phyloP scores from a whole-genome alignment of 2,329 filamentous ascomycete species.

The Aspergillus uvarum region DNA sequence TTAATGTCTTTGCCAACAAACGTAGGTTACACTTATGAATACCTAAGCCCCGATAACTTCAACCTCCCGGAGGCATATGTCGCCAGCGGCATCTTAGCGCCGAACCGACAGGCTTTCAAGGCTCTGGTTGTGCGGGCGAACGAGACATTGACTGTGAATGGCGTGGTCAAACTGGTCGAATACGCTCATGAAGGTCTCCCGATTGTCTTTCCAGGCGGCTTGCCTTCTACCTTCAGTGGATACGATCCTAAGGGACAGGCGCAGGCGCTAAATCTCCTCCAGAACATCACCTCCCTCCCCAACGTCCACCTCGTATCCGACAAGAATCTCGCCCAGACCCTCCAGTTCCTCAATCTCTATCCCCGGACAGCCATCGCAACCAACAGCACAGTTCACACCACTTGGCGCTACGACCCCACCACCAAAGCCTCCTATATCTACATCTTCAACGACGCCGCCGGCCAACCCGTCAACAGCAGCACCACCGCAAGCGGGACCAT shows the following conservation, averaged over 20 bases:
- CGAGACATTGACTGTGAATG: slow-evolving; percentile 38
- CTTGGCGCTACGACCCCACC: slow-evolving; percentile 34
- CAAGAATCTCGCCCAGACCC: slow-evolving; percentile 30
- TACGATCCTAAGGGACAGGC: neutral
- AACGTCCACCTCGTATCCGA: slow-evolving; percentile 39
- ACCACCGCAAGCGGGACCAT: slow-evolving; percentile 22
- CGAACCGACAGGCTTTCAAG: slow-evolving; percentile 43
- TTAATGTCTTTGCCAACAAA: neutral
- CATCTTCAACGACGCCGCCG: slow-evolving; percentile 41
- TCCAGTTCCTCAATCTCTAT: slow-evolving; percentile 32
- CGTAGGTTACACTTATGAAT: slow-evolving; percentile 45
- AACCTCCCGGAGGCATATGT: slow-evolving; percentile 41
- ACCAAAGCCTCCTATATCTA: slow-evolving; percentile 37
- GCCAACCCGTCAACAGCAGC: neutral
- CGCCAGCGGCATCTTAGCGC: slow-evolving; percentile 37
- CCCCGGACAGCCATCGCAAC: slow-evolving; percentile 31
- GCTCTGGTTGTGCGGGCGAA: slow-evolving; percentile 43
- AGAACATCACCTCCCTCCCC: slow-evolving; percentile 20
- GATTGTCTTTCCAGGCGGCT: slow-evolving; percentile 43
- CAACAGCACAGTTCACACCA: slow-evolving; percentile 36
- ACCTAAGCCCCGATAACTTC: slow-evolving; percentile 49
- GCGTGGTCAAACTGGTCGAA: slow-evolving; percentile 33
- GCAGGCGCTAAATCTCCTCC: slow-evolving; percentile 17
- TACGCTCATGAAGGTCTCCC: slow-evolving; percentile 44
- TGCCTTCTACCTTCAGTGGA: slow-evolving; percentile 25